Evolutionary conservation across 148 eudicot genomes (phyloP), one percentile per base, ranked within the genome.

Genomic region (Beta vulgaris): DNA sequence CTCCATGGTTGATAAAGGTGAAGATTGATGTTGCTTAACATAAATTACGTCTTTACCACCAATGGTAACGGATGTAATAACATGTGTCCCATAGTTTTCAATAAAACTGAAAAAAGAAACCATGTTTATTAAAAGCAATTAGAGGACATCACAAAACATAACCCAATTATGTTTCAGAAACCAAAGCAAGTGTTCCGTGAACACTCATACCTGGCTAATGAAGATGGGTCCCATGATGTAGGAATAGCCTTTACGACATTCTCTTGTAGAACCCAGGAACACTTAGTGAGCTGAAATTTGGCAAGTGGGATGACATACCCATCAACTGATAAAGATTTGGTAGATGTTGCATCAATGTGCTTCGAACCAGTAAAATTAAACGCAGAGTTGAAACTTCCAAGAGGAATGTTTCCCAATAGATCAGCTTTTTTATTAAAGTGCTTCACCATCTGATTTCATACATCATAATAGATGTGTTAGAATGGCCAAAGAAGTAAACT

Each of bases 21-120:
- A 93, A 54, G 91, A 85, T 32, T 74, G 85, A 76, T 91, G 97
- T 76, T 93, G 98, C 76, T 87, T 91, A 57, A 91, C 89, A 60
- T 86, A 93, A 59, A 93, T 88, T 31, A 93, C 90, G 74, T 93
- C 97, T 84, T 90, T 93, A 57, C 98, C 98, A 49, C 98, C 98
- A 69, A 93, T 84, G 49, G 98, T 93, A 35, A 93, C 84, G 21
- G 98, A 91, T 62, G 90, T 87, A 59, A 93, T 91, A 78, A 93
- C 86, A 82, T 91, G 97, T 35, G 95, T 93, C 75, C 97, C 97
- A 72, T 87, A 93, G 73, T 86, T 91, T 67, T 93, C 90, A 53
- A 93, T 88, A 78, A 93, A 93, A 80, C 97, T 93, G 89, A 69
- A 68, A 46, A 35, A 63, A 49, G 28, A 57, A 48, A 69, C 29